Evolutionary conservation across 306 rosid genomes (phyloP).

Genomic region (Corylus avellana): DNA sequence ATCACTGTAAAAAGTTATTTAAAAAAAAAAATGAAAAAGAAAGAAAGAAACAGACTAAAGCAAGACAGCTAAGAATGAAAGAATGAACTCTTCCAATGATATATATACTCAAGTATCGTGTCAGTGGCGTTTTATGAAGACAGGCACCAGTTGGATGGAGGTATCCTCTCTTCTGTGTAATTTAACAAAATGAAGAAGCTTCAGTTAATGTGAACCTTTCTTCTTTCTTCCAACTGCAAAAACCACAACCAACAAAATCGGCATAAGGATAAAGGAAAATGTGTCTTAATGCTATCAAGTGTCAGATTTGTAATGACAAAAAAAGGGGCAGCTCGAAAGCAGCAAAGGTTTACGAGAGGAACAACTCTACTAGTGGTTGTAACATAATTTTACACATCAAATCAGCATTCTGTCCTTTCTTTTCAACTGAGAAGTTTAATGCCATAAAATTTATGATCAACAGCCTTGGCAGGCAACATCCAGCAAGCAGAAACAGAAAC

Average conservation of each 20-base stretch:
- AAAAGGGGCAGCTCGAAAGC: no score
- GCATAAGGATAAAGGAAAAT: neutral
- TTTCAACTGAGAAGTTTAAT: neutral
- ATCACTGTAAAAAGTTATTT: neutral
- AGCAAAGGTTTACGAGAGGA: no score
- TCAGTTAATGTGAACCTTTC: conserved; percentile 30
- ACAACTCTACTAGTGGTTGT: neutral
- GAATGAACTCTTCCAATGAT: neutral
- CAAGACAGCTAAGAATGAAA: neutral
- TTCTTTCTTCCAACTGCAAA: conserved; percentile 49
- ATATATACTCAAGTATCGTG: neutral
- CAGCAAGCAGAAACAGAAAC: neutral
- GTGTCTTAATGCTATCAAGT: no score
- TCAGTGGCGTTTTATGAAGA: neutral
- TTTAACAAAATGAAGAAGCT: neutral
- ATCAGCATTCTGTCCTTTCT: neutral
- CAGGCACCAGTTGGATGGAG: neutral
- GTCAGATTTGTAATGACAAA: no score
- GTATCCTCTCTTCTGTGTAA: neutral
- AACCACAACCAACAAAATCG: conserved; percentile 24
- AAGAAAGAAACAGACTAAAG: neutral
- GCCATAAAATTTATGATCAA: neutral
- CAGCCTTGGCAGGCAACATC: neutral
- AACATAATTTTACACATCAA: neutral
- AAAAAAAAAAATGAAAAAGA: neutral